phyloP scores from a whole-genome alignment of 192 early-diverging fungal genomes.

The Linnemannia hyalina region DNA sequence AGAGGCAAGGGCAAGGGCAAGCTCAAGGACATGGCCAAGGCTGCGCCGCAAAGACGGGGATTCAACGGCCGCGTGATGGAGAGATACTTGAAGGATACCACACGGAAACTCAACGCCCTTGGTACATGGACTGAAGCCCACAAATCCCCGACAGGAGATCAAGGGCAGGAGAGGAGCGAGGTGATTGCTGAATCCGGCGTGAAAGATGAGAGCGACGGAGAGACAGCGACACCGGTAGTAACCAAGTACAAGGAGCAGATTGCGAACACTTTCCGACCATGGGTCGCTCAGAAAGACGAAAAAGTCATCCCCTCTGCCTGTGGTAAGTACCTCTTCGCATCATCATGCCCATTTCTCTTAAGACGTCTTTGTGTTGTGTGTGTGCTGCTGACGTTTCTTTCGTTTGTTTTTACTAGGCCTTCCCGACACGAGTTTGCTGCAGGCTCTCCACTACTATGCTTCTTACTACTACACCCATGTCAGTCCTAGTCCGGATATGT shows the following conservation, averaged over 20 bases:
- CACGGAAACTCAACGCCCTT: background rate
- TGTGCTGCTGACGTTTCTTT: background rate
- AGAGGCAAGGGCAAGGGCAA: no score
- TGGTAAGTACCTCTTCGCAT: slow-evolving; percentile 14
- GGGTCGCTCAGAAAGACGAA: slow-evolving; percentile 12
- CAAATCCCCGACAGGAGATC: background rate
- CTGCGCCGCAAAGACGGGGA: no score
- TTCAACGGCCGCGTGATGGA: background rate
- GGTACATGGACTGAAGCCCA: background rate
- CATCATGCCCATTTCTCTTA: background rate
- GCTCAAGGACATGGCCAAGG: no score
- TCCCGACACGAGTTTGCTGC: slow-evolving; percentile 38
- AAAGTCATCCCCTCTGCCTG: slow-evolving; percentile 24
- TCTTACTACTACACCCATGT: slow-evolving; percentile 47
- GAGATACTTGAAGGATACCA: background rate
- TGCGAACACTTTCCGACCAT: slow-evolving; percentile 29
- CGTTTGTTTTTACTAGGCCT: slow-evolving; percentile 16
- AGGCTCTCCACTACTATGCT: slow-evolving; percentile 41
- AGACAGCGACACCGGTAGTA: background rate
- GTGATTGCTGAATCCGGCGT: background rate
- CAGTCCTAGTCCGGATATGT: slow-evolving; percentile 32
- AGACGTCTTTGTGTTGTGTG: background rate
- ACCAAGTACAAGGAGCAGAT: slow-evolving; percentile 24
- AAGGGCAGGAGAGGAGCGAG: background rate
- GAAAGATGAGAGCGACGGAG: background rate